phyloP scores from a whole-genome alignment of 2,329 filamentous ascomycete species.

The Tolypocladium endophyticum region DNA sequence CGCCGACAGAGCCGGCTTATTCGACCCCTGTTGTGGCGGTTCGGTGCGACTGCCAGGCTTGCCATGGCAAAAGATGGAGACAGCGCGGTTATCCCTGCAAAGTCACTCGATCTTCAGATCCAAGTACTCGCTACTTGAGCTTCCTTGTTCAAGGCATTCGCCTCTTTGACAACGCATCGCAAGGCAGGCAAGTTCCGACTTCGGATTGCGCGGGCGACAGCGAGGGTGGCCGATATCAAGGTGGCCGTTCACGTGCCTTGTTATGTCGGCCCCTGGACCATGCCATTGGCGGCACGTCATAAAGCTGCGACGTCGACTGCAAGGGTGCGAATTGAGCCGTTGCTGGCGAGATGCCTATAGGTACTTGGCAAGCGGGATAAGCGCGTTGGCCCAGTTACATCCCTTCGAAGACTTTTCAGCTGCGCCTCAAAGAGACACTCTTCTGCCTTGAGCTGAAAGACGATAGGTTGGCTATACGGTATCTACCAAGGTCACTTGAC shows the following conservation, averaged over 20 bases:
- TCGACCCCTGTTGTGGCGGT: conserved; percentile 8
- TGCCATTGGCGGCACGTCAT: not conserved
- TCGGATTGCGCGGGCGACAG: not conserved
- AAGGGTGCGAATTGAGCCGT: not conserved
- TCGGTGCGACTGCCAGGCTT: not conserved
- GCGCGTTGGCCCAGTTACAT: not conserved
- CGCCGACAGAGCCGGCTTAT: conserved; percentile 6
- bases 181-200: not conserved
- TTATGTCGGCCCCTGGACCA: not conserved
- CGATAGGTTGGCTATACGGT: not conserved
- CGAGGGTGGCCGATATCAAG: too few relatives aligned
- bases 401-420: not conserved
- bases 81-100: conserved; percentile 10
- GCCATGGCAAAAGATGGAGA: not conserved
- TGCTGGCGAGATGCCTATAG: not conserved
- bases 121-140: conserved; percentile 17
- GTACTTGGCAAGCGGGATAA: not conserved
- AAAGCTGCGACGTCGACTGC: not conserved
- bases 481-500: not conserved
- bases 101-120: conserved; percentile 15
- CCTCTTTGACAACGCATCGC: not conserved
- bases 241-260: not conserved
- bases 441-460: not conserved
- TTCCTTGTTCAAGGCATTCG: not conserved
- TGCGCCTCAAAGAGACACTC: not conserved